A percentile compares a stretch with the other conserved stretches of the same genome.
phyloP scores from a whole-genome alignment of 495 filamentous ascomycete genomes.

The Daldinia bambusicola region DNA sequence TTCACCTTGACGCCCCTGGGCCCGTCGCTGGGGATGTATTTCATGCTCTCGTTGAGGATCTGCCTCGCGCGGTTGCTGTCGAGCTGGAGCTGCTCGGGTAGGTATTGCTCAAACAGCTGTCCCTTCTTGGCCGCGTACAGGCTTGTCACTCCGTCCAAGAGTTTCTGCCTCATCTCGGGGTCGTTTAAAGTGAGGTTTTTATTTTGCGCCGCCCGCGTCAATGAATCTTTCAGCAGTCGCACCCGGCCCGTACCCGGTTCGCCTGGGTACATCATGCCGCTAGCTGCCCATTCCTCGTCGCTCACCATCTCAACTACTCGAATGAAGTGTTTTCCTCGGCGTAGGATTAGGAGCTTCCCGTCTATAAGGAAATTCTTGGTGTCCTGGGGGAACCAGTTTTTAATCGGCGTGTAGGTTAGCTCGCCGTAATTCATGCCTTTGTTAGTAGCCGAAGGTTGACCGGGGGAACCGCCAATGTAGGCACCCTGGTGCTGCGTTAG shows the following conservation, averaged over 20 bases:
- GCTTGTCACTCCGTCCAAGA: slow-evolving; percentile 16
- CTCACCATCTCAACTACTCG: slow-evolving; percentile 75
- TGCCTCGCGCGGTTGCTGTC: slow-evolving; percentile 3
- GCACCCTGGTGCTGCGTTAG: slow-evolving; percentile 67
- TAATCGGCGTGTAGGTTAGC: slow-evolving; percentile 71
- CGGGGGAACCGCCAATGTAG: slow-evolving; percentile 72
- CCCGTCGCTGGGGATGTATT: not conserved
- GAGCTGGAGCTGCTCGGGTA: not conserved
- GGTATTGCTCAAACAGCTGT: not conserved
- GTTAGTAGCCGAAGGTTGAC: slow-evolving; percentile 47
- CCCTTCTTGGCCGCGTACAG: slow-evolving; percentile 37
- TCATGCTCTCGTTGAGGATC: slow-evolving; percentile 1
- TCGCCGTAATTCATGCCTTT: slow-evolving; percentile 63
- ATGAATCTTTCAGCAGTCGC: slow-evolving; percentile 44
- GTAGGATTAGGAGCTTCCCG: slow-evolving; percentile 71
- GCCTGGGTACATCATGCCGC: slow-evolving; percentile 58
- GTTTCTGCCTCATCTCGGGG: slow-evolving; percentile 19
- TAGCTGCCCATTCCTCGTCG: slow-evolving; percentile 70
- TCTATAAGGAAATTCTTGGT: slow-evolving; percentile 71
- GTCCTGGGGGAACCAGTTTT: slow-evolving; percentile 65
- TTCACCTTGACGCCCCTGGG: slow-evolving; percentile 14
- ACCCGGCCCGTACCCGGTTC: slow-evolving; percentile 53
- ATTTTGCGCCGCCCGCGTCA: slow-evolving; percentile 35
- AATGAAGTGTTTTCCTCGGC: slow-evolving; percentile 83
- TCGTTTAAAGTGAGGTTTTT: slow-evolving; percentile 5